Conservation (phyloP, 2,329 filamentous ascomycete species). For the Claviceps digitariae region DNA sequence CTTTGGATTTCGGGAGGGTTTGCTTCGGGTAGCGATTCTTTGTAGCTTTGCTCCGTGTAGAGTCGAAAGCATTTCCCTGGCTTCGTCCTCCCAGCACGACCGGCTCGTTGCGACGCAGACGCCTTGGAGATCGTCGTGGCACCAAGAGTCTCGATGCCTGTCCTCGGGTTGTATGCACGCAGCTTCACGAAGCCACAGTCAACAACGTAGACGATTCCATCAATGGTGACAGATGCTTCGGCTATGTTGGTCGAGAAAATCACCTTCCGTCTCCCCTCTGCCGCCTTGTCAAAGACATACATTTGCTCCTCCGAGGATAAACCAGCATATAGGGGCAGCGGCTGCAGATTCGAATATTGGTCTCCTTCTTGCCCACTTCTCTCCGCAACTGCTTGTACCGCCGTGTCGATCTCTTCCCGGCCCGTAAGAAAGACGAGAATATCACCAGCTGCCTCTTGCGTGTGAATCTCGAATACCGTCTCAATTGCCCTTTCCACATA, state of each 20-base stretch:
- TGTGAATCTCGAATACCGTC: constrained; percentile 79
- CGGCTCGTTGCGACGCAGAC: constrained; percentile 81
- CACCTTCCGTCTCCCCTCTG: constrained; percentile 75
- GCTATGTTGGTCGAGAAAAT: constrained; percentile 93
- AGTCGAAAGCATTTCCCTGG: constrained; percentile 90
- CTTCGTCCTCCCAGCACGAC: constrained; percentile 76
- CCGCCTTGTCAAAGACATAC: constrained; percentile 79
- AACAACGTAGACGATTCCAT: constrained; percentile 80
- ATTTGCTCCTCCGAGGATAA: constrained; percentile 85
- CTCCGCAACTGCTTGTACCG: constrained; percentile 67
- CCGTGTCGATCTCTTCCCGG: constrained; percentile 78
- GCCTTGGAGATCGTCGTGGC: constrained; percentile 76
- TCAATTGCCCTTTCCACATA: constrained; percentile 75
- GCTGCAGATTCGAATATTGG: constrained; percentile 15
- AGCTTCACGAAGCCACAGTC: constrained; percentile 88
- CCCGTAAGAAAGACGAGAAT: constrained; percentile 87
- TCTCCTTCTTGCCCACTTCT: constrained; percentile 45
- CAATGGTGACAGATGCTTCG: constrained; percentile 89
- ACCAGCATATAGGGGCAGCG: constrained; percentile 75
- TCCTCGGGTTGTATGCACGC: constrained; percentile 68
- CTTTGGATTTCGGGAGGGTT: constrained; percentile 86
- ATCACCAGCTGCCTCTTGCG: constrained; percentile 67
- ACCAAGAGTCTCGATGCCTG: constrained; percentile 78
- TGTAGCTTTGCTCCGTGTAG: constrained; percentile 66
- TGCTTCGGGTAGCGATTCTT: constrained; percentile 45